Conservation (phyloP, 2,329 filamentous ascomycete species). For the Diaporthe nobilis region DNA sequence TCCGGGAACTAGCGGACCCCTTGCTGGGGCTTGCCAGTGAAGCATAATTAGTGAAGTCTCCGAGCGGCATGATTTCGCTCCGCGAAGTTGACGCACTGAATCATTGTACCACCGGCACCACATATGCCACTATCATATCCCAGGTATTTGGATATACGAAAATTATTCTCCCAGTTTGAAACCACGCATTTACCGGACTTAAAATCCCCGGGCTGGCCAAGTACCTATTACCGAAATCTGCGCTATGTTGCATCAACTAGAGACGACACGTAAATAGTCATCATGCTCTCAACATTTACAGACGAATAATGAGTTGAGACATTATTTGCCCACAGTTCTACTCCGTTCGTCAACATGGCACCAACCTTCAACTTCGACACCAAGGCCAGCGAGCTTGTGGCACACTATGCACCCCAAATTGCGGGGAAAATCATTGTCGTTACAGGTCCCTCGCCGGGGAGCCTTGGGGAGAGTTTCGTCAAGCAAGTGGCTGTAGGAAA, state of each 20-base stretch:
- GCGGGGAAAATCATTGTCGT: neutral
- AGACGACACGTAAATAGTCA: neutral
- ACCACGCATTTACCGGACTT: neutral
- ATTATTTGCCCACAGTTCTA: neutral
- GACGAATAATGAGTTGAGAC: too few relatives aligned
- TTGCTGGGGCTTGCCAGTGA: neutral
- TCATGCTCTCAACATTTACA: too few relatives aligned
- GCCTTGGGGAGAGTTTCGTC: neutral
- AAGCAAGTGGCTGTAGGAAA: slow-evolving; percentile 11
- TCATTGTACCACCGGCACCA: neutral
- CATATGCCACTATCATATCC: too few relatives aligned
- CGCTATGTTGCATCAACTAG: too few relatives aligned
- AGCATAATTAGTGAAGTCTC: slow-evolving; percentile 7
- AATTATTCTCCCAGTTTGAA: neutral
- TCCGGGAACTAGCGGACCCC: neutral
- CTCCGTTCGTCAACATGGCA: neutral
- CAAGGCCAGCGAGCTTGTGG: slow-evolving; percentile 7
- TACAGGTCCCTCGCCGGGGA: neutral
- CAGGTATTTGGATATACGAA: neutral
- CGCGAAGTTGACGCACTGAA: neutral
- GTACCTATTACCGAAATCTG: neutral
- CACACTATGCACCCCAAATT: neutral
- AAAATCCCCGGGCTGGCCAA: neutral
- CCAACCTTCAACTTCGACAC: neutral
- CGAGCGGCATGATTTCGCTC: neutral